A percentile compares a stretch with the other conserved stretches of the same genome.
These are phyloP conservation scores for Pseudocercospora musae DNA, from an alignment of 2,329 filamentous ascomycete genomes.

Conservation along the genomic window DNA sequence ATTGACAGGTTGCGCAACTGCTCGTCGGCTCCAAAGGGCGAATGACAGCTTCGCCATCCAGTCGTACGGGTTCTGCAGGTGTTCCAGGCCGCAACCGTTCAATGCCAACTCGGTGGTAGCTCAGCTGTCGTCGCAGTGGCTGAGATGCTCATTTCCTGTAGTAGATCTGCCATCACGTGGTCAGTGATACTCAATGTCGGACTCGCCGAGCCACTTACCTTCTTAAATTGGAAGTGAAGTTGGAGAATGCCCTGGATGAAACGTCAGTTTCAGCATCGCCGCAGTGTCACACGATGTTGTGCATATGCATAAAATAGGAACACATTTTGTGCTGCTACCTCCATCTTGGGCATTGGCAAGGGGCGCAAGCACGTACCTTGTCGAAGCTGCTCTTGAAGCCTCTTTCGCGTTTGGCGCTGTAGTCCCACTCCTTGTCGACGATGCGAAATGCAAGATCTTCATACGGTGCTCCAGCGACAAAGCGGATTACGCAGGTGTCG, in stretches of 20 bases:
- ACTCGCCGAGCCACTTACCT: constrained; percentile 54
- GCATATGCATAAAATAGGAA: constrained; percentile 6
- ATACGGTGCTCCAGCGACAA: constrained; percentile 92
- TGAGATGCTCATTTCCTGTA: constrained; percentile 40
- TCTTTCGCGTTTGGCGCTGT: constrained; percentile 88
- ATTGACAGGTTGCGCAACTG: constrained; percentile 14
- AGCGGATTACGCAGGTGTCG: constrained; percentile 93
- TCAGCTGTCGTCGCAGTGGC: constrained; percentile 8
- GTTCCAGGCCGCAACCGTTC: neutral
- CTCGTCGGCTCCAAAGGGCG: neutral
- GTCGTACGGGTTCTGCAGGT: constrained; percentile 1
- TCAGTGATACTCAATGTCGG: constrained; percentile 15
- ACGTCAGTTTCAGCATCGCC: constrained; percentile 31
- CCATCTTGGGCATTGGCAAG: neutral
- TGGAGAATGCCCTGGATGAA: constrained; percentile 77
- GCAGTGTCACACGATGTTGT: constrained; percentile 13
- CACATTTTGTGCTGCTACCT: neutral
- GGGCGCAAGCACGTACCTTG: constrained; percentile 62
- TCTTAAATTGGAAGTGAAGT: constrained; percentile 98
- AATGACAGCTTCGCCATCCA: constrained; percentile 3
- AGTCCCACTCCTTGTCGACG: constrained; percentile 98
- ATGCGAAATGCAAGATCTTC: constrained; percentile 96
- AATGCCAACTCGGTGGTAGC: neutral
- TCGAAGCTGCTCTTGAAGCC: constrained; percentile 97
- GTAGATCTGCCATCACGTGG: constrained; percentile 40